Base-by-base conservation (phyloP, 129 eudicot species). In the Flaveria sonorensis region DNA sequence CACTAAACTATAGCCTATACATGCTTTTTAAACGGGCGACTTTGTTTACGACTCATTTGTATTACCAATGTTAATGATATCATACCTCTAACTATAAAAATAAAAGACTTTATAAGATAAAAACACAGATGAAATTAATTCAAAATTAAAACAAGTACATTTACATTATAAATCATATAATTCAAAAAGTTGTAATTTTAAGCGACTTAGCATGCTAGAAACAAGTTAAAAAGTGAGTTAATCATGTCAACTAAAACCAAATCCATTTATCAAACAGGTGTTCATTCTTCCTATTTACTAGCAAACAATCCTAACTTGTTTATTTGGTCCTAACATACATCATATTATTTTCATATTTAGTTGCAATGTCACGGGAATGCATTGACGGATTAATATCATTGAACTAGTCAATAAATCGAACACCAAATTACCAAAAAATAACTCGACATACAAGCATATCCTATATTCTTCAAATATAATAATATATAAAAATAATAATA, bases 381-480 rank as follows among this genome's bases (percentile, higher is more conserved):
- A 60, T 60, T 60, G 39, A 60, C 26, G 66, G 26, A 60, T 60
- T 60, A 60, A 14, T 2, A 28, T 32, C 69, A 63, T 14, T 15
- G 69, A 63, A 63, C 7, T 63, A 28, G 69, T 63, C 46, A 14
- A 63, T 28, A 15, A 63, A 30, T 63, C 23, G 46, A 63, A 63
- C 69, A 30, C 45, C 45, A 63, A 14, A 32, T 63, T 63, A 63
- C 46, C 21, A 63, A 63, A 63, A 63, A 63, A 63, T 63, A 63
- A 63, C 30, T 63, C 23, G 26, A 10, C 26, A 55, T 56, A 56
- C 40, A 61, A 61, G 18, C 43, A 62, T 62, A 62, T 30, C 15
- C 67, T 24, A 14, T 70, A 47, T 14, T 28, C 23, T 52, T 15
- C 20, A 28, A 51, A 71, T 0, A n/a, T 0, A 23, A 3, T 1